Base-by-base conservation (phyloP, 192 early-diverging fungal genomes). In the Coemansia sp. region DNA sequence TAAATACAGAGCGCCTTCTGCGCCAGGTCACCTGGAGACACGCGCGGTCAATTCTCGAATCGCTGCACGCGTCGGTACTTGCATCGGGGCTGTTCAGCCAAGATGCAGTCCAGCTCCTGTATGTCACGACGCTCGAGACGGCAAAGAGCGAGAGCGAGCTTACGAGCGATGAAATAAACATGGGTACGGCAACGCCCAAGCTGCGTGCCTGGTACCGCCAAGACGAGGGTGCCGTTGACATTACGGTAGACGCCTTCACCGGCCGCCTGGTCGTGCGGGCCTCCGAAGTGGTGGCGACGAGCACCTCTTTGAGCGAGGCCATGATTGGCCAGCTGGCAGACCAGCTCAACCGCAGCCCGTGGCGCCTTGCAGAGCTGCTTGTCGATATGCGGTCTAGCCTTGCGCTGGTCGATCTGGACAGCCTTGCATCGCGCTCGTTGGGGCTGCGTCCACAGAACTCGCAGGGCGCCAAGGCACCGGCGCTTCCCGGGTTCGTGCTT, bases 161-260 rank as follows among this genome's bases (percentile, higher is more conserved):
- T 10, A 56, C 22, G 1, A 7, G 14, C 1, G 53, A 52, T 4
- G 75, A 73, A 16, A 50, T 39, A 9, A 54, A 18, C 7, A 18
- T 30, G 39, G 64, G 62, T 23, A 59, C 62, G 4, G 57, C 64
- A 7, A 48, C 69, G 4, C 78, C 78, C 4, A 56, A 57, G 4
- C 59, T 80, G 55, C 78, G 78, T 2, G 78, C 69, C n/a, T 80
- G 78, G 78, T 80, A 75, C 57, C 57, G 78, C 6, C 52, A 62
- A 36, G 58, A 29, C 30, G 72, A 80, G 35, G 72, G 78, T 10
- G 78, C 78, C 1, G 72, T 80, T 10, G 78, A 80, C 39, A 67
- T 80, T 18, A 60, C 65, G 1, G 69, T 80, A 6, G 78, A 80
- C 27, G 55, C 59, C 1, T 68, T 55, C 25, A 71, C 78, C 1